phyloP scores from a whole-genome alignment of 805 yeast species.

The Nakazawaea populi region DNA sequence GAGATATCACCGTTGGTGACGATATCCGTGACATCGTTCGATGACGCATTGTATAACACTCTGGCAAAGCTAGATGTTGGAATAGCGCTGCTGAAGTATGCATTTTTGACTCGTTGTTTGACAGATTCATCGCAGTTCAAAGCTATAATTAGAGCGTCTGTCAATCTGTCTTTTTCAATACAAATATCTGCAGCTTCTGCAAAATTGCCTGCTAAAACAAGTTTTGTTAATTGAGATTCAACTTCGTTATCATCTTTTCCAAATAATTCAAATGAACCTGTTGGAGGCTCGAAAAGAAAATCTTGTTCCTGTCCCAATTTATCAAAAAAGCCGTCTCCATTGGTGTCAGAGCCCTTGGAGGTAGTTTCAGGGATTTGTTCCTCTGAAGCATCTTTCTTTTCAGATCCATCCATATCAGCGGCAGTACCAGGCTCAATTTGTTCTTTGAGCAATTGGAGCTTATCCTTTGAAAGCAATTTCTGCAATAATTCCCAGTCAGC shows the following conservation, averaged over 20 bases:
- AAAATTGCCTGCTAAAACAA: slow-evolving; percentile 56
- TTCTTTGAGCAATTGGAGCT: slow-evolving; percentile 40
- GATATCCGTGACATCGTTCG: slow-evolving; percentile 53
- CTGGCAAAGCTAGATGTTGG: slow-evolving; percentile 57
- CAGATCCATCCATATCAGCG: slow-evolving; percentile 16
- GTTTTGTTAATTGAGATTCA: slow-evolving; percentile 39
- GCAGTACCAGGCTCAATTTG: slow-evolving; percentile 19
- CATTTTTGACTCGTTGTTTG: slow-evolving; percentile 63
- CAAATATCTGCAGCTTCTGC: slow-evolving; percentile 64
- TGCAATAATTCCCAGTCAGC: slow-evolving; percentile 65
- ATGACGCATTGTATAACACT: slow-evolving; percentile 59
- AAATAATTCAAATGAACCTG: slow-evolving; percentile 45
- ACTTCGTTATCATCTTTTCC: slow-evolving; percentile 28
- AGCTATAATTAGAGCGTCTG: slow-evolving; percentile 82
- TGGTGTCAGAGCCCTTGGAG: slow-evolving; percentile 17
- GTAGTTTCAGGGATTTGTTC: slow-evolving; percentile 1
- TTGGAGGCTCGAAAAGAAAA: slow-evolving; percentile 34
- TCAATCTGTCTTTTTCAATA: slow-evolving; percentile 52
- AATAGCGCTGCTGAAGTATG: slow-evolving; percentile 60
- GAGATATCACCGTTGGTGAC: slow-evolving; percentile 70
- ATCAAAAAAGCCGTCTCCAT: slow-evolving; percentile 34
- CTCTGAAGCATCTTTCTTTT: slow-evolving; percentile 6
- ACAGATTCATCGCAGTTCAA: slow-evolving; percentile 56
- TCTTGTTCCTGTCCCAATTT: slow-evolving; percentile 5
- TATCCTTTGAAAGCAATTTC: slow-evolving; percentile 45